These are phyloP conservation scores for Lonicera japonica DNA, from an alignment of 129 eudicot species.

Conservation along the genomic window DNA sequence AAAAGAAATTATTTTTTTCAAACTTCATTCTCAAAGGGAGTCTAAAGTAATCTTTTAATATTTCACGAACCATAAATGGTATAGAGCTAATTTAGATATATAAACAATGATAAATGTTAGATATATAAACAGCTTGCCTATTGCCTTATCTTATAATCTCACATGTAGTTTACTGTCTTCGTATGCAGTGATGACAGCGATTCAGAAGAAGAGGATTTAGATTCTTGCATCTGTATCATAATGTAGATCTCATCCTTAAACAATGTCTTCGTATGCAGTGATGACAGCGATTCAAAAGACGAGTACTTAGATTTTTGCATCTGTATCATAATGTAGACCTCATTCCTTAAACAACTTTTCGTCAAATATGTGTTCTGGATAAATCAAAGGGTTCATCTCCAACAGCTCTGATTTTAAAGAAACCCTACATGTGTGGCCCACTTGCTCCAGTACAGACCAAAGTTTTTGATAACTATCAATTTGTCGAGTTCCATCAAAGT, in stretches of 20 bases:
- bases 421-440: not conserved
- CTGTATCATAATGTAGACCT: slow-evolving; percentile 46
- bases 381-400: not conserved
- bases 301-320: slow-evolving; percentile 43
- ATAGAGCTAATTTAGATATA: too few relatives aligned
- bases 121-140: not conserved
- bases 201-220: slow-evolving; percentile 39
- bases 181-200: slow-evolving; percentile 30
- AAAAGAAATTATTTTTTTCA: too few relatives aligned
- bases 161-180: not conserved
- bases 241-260: slow-evolving; percentile 44
- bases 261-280: slow-evolving; percentile 26
- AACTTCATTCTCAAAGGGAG: too few relatives aligned
- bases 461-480: not conserved
- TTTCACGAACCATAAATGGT: too few relatives aligned
- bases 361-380: not conserved
- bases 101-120: not conserved
- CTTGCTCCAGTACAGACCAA: not conserved
- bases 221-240: slow-evolving; percentile 41
- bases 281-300: slow-evolving; percentile 29
- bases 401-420: not conserved
- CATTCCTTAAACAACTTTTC: not conserved
- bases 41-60: too few relatives aligned
- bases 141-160: not conserved
- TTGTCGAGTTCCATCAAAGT: not conserved